Base-by-base conservation (phyloP, 192 early-diverging fungal genomes). In the Borealophlyctis nickersoniae region DNA sequence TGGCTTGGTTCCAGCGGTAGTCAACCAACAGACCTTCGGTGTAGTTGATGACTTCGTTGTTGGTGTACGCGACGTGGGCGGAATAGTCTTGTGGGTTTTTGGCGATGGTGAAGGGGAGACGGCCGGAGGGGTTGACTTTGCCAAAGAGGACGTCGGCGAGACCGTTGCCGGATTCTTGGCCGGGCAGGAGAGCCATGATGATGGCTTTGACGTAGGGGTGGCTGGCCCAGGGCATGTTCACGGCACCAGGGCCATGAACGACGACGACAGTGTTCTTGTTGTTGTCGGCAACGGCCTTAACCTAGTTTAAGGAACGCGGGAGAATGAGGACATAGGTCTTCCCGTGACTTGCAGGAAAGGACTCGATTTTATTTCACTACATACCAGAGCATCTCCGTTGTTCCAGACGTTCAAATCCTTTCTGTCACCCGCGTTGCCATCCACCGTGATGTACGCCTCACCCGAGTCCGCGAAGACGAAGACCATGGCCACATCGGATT, bases 101-200 rank as follows among this genome's bases (percentile, higher is more conserved):
- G 29, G 34, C 67, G 66, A 88, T 82, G 29, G 84, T 88, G 65
- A 87, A 88, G 24, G 87, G 87, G 16, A 89, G 73, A 24, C 82
- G 66, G 24, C 85, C 86, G 36, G 80, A 81, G 9, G 87, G 87
- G 60, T 85, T 88, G 49, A 87, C 76, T 45, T 80, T 65, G 26
- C 87, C 86, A 63, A 87, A 89, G 2, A 89, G 65, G 23, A 89
- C 76, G 57, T 89, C 85, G 39, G 87, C 87, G 52, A 89, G 58
- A 23, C 83, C 66, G 54, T 88, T 84, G 48, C 87, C 87, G 45
- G 79, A 70, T 64, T 89, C 87, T 69, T 89, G 82, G 33, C 87
- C 87, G 23, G 85, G 85, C 34, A 88, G 61, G 35, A 72, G 67
- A 34, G 86, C 77, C 34, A 68, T 74, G 53, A 88, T 73, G 34